phyloP scores from a whole-genome alignment of 495 filamentous ascomycete species.

The Cercophora sp. region DNA sequence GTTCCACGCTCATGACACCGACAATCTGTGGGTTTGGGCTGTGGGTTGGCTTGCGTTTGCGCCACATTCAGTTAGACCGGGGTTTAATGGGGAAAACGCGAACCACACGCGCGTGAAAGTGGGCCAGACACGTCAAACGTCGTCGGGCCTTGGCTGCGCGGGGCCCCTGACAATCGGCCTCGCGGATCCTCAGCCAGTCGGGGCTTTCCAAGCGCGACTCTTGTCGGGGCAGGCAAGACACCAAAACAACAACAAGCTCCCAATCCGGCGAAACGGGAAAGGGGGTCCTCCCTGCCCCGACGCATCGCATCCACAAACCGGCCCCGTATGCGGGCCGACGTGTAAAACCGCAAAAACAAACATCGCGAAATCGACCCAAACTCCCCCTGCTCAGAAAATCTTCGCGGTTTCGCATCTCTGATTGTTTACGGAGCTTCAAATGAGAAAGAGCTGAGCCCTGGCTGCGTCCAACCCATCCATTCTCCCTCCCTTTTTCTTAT shows the following conservation, averaged over 20 bases:
- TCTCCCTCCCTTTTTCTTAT: too few relatives aligned
- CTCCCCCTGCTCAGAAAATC: neutral
- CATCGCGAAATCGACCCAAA: slow-evolving; percentile 15
- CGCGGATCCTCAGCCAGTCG: slow-evolving; percentile 19
- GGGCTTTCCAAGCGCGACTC: slow-evolving; percentile 15
- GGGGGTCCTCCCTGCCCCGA: neutral
- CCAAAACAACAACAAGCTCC: slow-evolving; percentile 27
- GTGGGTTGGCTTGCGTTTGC: too few relatives aligned
- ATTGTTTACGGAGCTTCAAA: slow-evolving; percentile 13
- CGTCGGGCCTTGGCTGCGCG: slow-evolving; percentile 6
- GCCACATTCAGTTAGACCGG: neutral
- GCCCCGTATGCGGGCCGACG: slow-evolving; percentile 9
- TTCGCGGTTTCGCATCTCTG: neutral
- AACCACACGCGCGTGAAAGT: slow-evolving; percentile 22
- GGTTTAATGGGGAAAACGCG: slow-evolving; percentile 19
- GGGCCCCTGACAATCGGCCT: slow-evolving; percentile 3
- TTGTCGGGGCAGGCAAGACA: slow-evolving; percentile 5
- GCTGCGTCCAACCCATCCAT: neutral
- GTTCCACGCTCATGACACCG: too few relatives aligned
- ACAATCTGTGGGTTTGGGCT: too few relatives aligned
- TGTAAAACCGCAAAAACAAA: slow-evolving; percentile 19
- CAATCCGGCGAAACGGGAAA: slow-evolving; percentile 16
- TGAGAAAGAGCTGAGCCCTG: slow-evolving; percentile 2
- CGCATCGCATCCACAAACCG: neutral
- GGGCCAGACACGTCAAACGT: slow-evolving; percentile 2